Evolutionary conservation across 371 early-diverging fungal genomes (phyloP), one percentile per base, ranked within the genome.

Genomic region (Apophysomyces ossiformis): DNA sequence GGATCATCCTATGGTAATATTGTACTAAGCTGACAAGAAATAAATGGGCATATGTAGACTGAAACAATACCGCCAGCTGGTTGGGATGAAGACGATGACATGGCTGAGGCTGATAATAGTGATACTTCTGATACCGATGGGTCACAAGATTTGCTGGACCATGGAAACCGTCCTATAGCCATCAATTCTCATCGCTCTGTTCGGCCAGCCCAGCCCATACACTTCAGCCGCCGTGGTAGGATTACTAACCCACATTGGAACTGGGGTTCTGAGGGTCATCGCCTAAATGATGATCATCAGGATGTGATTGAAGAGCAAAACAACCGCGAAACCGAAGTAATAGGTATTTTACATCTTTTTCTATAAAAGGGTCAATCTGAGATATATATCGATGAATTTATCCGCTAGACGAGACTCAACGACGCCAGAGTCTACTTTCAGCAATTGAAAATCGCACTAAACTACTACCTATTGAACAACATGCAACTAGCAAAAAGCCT

Each of bases 241-340:
- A 41, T 68, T 5, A 56, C 38, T 3, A 65, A 64, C 54, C 58
- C 66, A n/a, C 45, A 46, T 6, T 70, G 70, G 67, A 62, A 66
- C 38, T 66, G 70, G 70, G 66, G 70, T 21, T 59, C 61, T 1
- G 58, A 37, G 5, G 70, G 70, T 11, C 66, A 70, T 58, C 62
- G 70, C 1, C 43, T 70, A 15, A 36, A 15, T 8, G 66, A 47
- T 12, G 41, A 37, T 11, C 57, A 56, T 12, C 15, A 16, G 41
- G 65, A 60, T 2, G 7, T 50, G 32, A 60, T 60, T 18, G 69
- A 61, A 12, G 16, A 15, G 37, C 37, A 37, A 57, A 35, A 32
- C 9, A 36, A 61, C 12, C n/a, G 57, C 18, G 62, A 57, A 13
- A 37, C 7, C 18, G 15, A 32, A 35, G 15, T 16, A 21, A 12